These are phyloP conservation scores for Xylariaceae sp. DNA, from an alignment of 2,329 filamentous ascomycete genomes.

Conservation along the genomic window DNA sequence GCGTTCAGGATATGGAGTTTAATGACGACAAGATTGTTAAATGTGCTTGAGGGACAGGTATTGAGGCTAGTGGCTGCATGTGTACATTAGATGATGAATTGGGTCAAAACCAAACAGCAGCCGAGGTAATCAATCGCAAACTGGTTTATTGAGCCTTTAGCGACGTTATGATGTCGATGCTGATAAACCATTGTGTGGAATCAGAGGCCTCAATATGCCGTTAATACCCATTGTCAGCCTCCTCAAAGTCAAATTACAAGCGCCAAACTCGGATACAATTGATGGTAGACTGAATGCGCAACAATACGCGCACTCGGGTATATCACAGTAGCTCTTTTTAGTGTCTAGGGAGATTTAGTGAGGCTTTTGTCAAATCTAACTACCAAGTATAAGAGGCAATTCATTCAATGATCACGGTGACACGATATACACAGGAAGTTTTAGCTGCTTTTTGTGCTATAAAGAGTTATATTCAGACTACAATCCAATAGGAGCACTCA, in stretches of 20 bases:
- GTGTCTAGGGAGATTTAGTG: not conserved
- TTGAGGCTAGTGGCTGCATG: constrained; percentile 19
- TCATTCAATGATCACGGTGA: not conserved
- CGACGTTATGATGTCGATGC: constrained; percentile 3
- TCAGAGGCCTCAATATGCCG: not conserved
- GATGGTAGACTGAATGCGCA: not conserved
- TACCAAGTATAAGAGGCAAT: not conserved
- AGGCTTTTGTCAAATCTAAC: not conserved
- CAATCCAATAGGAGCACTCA: not conserved
- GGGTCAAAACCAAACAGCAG: constrained; percentile 21
- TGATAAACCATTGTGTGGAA: not conserved
- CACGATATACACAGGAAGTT: not conserved
- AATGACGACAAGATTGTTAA: constrained; percentile 77
- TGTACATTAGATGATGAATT: constrained; percentile 43
- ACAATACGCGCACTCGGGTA: not conserved
- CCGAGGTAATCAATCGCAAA: constrained; percentile 20
- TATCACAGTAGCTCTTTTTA: not conserved
- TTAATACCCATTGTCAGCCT: not conserved
- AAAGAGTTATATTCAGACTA: not conserved
- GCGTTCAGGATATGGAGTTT: constrained; percentile 81
- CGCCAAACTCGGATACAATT: not conserved
- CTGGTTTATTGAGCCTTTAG: constrained; percentile 8
- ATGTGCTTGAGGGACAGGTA: constrained; percentile 50
- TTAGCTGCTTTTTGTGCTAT: not conserved
- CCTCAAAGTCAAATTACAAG: not conserved